A percentile compares a stretch with the other conserved stretches of the same genome.
Conservation (phyloP, 2,329 filamentous ascomycete species). For the Fusarium graminum region DNA sequence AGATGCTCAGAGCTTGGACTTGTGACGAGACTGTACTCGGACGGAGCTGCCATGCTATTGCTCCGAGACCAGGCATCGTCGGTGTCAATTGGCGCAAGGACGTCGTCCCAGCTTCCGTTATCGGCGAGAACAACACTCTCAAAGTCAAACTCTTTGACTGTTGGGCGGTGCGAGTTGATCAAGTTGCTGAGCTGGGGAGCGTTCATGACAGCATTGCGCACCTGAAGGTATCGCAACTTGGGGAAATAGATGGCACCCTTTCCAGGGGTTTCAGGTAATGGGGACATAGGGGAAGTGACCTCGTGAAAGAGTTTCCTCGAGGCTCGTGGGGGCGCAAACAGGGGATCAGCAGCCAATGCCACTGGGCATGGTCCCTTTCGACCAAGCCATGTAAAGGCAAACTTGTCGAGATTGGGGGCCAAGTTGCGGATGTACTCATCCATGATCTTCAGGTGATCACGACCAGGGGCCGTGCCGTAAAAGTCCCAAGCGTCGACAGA, state of each 20-base stretch:
- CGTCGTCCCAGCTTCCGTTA: constrained; percentile 82
- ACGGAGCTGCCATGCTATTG: constrained; percentile 48
- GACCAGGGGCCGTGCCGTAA: constrained; percentile 68
- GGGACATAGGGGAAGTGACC: constrained; percentile 74
- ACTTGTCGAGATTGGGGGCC: constrained; percentile 73
- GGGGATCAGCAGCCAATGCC: constrained; percentile 75
- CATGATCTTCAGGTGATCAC: constrained; percentile 81
- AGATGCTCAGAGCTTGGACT: constrained; percentile 56
- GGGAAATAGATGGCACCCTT: constrained; percentile 74
- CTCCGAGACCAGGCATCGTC: constrained; percentile 57
- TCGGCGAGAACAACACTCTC: constrained; percentile 78
- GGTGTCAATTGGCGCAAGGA: constrained; percentile 75
- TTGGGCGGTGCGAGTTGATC: constrained; percentile 74
- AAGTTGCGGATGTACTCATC: constrained; percentile 84
- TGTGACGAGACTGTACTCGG: constrained; percentile 53
- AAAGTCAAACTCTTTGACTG: constrained; percentile 83
- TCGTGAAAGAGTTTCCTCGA: constrained; percentile 73
- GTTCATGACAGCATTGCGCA: constrained; percentile 80
- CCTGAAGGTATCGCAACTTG: constrained; percentile 74
- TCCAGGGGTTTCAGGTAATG: constrained; percentile 65
- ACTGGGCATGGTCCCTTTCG: constrained; percentile 81
- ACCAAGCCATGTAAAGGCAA: constrained; percentile 84
- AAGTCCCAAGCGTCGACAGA: constrained; percentile 79
- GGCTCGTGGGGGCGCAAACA: constrained; percentile 70
- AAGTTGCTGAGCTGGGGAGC: constrained; percentile 77